Percentiles rank a stretch among this genome's conserved stretches.
These are phyloP conservation scores for Fusarium sp. DNA, from an alignment of 2,329 filamentous ascomycete genomes.

Conservation along the genomic window DNA sequence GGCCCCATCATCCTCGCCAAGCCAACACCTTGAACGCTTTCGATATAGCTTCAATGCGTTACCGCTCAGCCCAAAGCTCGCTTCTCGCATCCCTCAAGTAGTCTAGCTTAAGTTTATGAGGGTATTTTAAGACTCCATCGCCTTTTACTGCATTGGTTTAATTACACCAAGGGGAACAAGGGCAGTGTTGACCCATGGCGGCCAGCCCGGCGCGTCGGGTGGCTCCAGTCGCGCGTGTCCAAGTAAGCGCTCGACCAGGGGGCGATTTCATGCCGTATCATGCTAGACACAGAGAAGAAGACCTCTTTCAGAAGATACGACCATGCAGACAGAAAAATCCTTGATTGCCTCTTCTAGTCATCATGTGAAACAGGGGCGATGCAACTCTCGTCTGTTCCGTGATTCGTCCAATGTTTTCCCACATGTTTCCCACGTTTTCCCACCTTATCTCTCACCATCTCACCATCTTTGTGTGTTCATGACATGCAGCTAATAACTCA, in stretches of 20 bases:
- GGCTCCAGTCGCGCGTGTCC: conserved; percentile 34
- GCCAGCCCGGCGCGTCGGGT: conserved; percentile 6
- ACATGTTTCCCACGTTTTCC: conserved; percentile 22
- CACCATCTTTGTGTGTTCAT: not conserved
- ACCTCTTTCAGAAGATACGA: not conserved
- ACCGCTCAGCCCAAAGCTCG: not conserved
- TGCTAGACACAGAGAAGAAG: conserved; percentile 3
- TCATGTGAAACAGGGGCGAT: conserved; percentile 36
- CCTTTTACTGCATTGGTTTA: conserved; percentile 1
- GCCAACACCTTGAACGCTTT: conserved; percentile 11
- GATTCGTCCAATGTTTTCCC: conserved; percentile 38
- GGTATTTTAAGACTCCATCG: conserved; percentile 17
- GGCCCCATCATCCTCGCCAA: conserved; percentile 1
- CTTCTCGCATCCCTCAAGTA: not conserved
- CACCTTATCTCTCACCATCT: not conserved
- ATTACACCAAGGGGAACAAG: not conserved
- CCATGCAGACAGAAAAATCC: not conserved
- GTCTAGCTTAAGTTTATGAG: not conserved
- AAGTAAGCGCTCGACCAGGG: conserved; percentile 25
- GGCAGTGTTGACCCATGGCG: not conserved
- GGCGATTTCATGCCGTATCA: conserved; percentile 28
- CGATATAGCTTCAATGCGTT: conserved; percentile 17
- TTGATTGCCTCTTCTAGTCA: conserved; percentile 6
- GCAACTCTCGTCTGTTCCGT: conserved; percentile 19
- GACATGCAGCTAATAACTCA: not conserved